Percentiles rank a stretch among this genome's conserved stretches.
phyloP scores from a whole-genome alignment of 2,329 filamentous ascomycete species.

The Diplodia sapinea region DNA sequence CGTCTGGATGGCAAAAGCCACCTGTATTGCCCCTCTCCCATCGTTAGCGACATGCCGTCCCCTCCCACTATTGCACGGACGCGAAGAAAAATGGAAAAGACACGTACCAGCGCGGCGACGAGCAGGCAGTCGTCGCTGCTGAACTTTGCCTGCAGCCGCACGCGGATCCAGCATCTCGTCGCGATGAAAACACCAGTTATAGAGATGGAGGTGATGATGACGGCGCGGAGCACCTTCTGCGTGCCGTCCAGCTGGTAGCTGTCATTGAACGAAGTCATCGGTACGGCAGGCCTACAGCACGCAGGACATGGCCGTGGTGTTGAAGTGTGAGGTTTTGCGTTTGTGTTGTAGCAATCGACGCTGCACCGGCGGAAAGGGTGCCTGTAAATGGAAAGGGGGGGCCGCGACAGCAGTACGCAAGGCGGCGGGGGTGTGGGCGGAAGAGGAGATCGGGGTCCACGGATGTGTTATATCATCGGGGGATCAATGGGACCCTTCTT shows the following conservation, averaged over 20 bases:
- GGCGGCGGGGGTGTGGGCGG: too few species aligned
- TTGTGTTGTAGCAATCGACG: too few species aligned
- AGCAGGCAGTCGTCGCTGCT: constrained; percentile 20
- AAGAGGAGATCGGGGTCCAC: too few species aligned
- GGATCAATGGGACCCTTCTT: neutral
- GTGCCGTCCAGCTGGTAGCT: neutral
- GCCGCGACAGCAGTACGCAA: neutral
- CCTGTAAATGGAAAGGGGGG: neutral
- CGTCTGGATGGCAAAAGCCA: neutral
- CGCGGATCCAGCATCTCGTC: constrained; percentile 12
- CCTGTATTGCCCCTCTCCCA: neutral
- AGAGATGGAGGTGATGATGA: constrained; percentile 6
- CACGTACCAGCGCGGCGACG: neutral
- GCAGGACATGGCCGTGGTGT: neutral
- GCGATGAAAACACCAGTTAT: constrained; percentile 8
- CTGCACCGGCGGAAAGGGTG: neutral
- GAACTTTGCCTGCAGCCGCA: constrained; percentile 13
- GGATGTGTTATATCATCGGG: constrained; percentile 6
- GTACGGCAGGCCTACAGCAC: too few species aligned
- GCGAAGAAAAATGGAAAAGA: too few species aligned
- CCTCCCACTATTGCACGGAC: too few species aligned
- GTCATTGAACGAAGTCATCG: neutral
- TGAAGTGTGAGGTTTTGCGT: neutral
- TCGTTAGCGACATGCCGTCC: too few species aligned
- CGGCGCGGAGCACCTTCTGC: neutral